Conservation (phyloP, 495 filamentous ascomycete species). For the Pyrenula aspistea region DNA sequence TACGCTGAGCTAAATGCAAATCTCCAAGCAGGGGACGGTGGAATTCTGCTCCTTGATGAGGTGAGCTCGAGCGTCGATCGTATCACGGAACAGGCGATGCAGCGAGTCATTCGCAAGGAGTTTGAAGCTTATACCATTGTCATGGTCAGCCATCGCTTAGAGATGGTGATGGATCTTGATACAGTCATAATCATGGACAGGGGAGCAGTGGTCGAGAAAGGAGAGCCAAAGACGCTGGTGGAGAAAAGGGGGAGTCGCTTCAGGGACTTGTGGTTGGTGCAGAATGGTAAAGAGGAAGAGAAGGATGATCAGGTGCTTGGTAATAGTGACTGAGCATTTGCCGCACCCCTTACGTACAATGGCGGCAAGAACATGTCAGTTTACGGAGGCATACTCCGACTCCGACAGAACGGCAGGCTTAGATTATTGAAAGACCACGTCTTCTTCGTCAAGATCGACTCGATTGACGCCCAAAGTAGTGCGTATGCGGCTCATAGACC, state of each 20-base stretch:
- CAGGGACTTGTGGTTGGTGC: constrained; percentile 12
- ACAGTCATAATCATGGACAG: constrained; percentile 29
- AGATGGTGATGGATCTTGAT: constrained; percentile 34
- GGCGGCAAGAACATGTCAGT: too few relatives aligned
- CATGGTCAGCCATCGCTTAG: constrained; percentile 32
- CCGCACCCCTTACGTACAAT: too few relatives aligned
- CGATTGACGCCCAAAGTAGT: too few relatives aligned
- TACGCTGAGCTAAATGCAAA: not conserved
- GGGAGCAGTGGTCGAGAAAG: constrained; percentile 27
- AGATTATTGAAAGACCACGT: too few relatives aligned
- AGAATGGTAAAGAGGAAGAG: too few relatives aligned
- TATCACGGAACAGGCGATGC: constrained; percentile 31
- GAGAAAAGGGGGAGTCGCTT: constrained; percentile 16
- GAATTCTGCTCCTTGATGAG: constrained; percentile 39
- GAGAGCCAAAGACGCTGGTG: constrained; percentile 16
- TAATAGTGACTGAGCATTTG: too few relatives aligned
- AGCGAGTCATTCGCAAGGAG: constrained; percentile 26
- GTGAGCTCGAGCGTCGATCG: constrained; percentile 35
- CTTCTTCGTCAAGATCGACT: too few relatives aligned
- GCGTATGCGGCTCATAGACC: too few relatives aligned
- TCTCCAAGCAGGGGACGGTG: constrained; percentile 6
- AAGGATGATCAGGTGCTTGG: too few relatives aligned
- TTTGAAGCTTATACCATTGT: constrained; percentile 35
- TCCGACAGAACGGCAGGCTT: too few relatives aligned
- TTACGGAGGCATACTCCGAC: too few relatives aligned